Percentiles rank a stretch among this genome's conserved stretches.
Conservation (phyloP, 2,329 filamentous ascomycete species). For the Claviceps citrina region DNA sequence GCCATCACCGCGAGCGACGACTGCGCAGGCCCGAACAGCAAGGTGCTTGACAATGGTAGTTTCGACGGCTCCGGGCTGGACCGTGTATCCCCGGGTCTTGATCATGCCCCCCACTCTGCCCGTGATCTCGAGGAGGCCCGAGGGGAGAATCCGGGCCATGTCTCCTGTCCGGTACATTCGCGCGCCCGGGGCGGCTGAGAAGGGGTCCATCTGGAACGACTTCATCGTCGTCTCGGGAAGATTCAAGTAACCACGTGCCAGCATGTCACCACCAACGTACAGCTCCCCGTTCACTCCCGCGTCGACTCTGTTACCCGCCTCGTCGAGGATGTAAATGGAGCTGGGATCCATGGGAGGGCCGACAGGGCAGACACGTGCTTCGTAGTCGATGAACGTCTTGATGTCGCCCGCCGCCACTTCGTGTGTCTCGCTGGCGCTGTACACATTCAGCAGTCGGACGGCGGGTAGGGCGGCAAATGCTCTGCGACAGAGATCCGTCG, state of each 20-base stretch:
- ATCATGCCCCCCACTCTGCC: slow-evolving; percentile 67
- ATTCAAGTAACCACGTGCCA: slow-evolving; percentile 66
- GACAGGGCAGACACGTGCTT: slow-evolving; percentile 56
- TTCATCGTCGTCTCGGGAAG: slow-evolving; percentile 62
- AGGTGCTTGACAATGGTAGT: slow-evolving; percentile 54
- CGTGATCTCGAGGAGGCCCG: slow-evolving; percentile 57
- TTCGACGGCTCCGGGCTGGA: slow-evolving; percentile 63
- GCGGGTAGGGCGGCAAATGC: slow-evolving; percentile 53
- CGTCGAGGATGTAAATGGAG: slow-evolving; percentile 58
- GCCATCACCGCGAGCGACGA: slow-evolving; percentile 60
- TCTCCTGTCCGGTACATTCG: slow-evolving; percentile 66
- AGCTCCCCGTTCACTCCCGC: slow-evolving; percentile 54
- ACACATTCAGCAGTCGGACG: slow-evolving; percentile 59
- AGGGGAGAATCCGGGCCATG: slow-evolving; percentile 49
- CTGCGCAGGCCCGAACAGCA: slow-evolving; percentile 55
- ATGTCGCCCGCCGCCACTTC: slow-evolving; percentile 68
- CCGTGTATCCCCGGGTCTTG: slow-evolving; percentile 64
- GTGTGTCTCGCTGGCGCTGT: slow-evolving; percentile 71
- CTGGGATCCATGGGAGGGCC: slow-evolving; percentile 53
- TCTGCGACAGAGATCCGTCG: slow-evolving; percentile 57
- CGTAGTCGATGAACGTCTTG: slow-evolving; percentile 45
- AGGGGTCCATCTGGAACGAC: slow-evolving; percentile 53
- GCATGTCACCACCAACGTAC: slow-evolving; percentile 56
- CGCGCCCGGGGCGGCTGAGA: slow-evolving; percentile 40
- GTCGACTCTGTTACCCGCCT: slow-evolving; percentile 48